Evolutionary conservation across 306 rosid species (phyloP).

Genomic region (Cicer bijugum): DNA sequence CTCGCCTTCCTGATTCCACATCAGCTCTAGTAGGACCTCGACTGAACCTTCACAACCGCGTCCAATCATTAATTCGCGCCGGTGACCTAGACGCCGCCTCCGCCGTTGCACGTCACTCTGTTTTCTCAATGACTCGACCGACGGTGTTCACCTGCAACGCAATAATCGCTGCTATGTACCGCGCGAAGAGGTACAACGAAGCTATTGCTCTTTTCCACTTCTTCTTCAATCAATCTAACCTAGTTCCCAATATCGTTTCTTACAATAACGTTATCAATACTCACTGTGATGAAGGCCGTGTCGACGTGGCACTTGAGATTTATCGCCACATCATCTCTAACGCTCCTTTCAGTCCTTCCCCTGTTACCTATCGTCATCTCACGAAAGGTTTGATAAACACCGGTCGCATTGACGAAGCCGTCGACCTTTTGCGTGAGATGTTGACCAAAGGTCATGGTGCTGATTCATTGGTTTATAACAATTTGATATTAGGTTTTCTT

Average conservation of each 20-base stretch:
- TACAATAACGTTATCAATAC: constrained; percentile 83
- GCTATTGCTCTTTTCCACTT: constrained; percentile 80
- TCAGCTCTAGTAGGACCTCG: constrained; percentile 82
- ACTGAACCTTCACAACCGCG: constrained; percentile 88
- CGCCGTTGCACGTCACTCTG: constrained; percentile 74
- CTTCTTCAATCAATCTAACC: constrained; percentile 79
- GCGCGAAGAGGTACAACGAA: constrained; percentile 72
- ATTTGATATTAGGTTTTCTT: constrained; percentile 73
- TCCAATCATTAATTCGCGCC: constrained; percentile 90
- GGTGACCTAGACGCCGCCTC: constrained; percentile 90
- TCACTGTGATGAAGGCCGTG: constrained; percentile 85
- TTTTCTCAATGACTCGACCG: constrained; percentile 88
- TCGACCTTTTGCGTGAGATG: constrained; percentile 92
- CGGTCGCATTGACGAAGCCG: constrained; percentile 70
- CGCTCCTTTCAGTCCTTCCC: constrained; percentile 85
- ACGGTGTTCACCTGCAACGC: constrained; percentile 99
- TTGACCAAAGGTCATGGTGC: constrained; percentile 85
- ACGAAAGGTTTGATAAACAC: constrained; percentile 77
- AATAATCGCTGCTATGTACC: constrained; percentile 90
- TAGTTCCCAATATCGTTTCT: constrained; percentile 88
- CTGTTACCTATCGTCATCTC: constrained; percentile 79
- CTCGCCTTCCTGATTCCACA: constrained; percentile 87
- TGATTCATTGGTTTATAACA: constrained; percentile 83
- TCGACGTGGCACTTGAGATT: constrained; percentile 73
- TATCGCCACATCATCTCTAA: constrained; percentile 67